Evolutionary conservation across 768 basidiomycete species (phyloP).

Genomic region (Coprinopsis cinerea): DNA sequence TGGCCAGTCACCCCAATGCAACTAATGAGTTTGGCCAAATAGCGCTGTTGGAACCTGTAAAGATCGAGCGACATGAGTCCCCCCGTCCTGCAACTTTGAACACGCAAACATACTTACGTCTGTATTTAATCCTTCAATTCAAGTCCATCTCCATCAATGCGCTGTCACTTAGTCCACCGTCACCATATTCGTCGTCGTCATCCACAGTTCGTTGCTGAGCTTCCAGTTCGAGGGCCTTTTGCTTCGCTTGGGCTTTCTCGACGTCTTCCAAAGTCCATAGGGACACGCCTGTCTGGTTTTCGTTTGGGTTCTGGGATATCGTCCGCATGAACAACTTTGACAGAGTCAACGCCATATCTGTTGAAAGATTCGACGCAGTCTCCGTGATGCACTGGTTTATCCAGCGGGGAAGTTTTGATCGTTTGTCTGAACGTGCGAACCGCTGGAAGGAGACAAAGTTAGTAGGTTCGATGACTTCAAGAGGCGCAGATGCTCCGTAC

Average conservation of each 20-base stretch:
- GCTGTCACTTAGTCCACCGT: slow-evolving; percentile 62
- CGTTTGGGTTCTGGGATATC: slow-evolving; percentile 97
- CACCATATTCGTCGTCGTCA: slow-evolving; percentile 59
- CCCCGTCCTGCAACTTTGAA: background rate
- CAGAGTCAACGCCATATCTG: slow-evolving; percentile 93
- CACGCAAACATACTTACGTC: background rate
- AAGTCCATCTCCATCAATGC: slow-evolving; percentile 56
- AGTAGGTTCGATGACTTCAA: background rate
- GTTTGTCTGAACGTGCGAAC: slow-evolving; percentile 87
- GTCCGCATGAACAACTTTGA: slow-evolving; percentile 96
- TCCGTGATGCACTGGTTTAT: slow-evolving; percentile 99
- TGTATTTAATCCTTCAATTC: slow-evolving; percentile 25
- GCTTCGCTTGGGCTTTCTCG: slow-evolving; percentile 77
- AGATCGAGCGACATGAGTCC: background rate
- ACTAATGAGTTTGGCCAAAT: no score
- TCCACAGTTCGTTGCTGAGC: slow-evolving; percentile 36
- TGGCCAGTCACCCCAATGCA: no score
- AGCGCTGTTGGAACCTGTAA: background rate
- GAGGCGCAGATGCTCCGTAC: slow-evolving; percentile 32
- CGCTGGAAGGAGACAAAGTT: slow-evolving; percentile 48
- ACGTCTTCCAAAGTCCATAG: slow-evolving; percentile 95
- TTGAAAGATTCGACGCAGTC: slow-evolving; percentile 93
- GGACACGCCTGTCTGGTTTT: slow-evolving; percentile 91
- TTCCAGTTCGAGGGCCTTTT: slow-evolving; percentile 57
- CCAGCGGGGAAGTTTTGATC: slow-evolving; percentile 95